These are phyloP conservation scores for Mycena epipterygia DNA, from an alignment of 768 basidiomycete species.

Conservation along the genomic window DNA sequence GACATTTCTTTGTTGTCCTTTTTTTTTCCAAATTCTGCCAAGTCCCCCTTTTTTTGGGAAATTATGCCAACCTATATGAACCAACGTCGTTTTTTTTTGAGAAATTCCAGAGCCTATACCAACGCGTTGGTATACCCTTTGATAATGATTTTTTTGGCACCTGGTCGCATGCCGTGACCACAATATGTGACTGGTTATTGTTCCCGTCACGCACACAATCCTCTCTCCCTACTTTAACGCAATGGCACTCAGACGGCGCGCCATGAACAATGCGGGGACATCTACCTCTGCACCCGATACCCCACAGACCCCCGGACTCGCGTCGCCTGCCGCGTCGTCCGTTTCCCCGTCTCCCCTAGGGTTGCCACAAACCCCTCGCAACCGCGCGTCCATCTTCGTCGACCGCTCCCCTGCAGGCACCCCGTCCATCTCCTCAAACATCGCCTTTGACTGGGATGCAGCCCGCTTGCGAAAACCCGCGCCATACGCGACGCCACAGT, in stretches of 20 bases:
- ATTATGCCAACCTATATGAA: too few species aligned
- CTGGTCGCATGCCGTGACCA: too few species aligned
- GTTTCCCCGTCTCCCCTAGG: conserved; percentile 57
- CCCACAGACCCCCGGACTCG: neutral
- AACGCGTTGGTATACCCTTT: too few species aligned
- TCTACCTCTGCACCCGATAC: conserved; percentile 28
- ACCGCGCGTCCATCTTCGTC: conserved; percentile 64
- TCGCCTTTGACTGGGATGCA: conserved; percentile 91
- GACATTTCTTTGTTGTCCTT: too few species aligned
- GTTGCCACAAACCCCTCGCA: conserved; percentile 58
- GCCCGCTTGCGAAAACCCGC: conserved; percentile 78
- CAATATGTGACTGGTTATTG: too few species aligned
- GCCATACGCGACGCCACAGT: conserved; percentile 76
- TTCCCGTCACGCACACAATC: too few species aligned
- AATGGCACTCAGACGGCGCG: conserved; percentile 31
- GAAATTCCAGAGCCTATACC: too few species aligned
- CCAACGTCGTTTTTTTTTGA: too few species aligned
- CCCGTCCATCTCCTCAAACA: conserved; percentile 81
- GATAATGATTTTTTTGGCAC: too few species aligned
- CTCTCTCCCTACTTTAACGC: neutral
- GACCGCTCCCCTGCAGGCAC: conserved; percentile 74
- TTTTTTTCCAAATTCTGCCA: too few species aligned
- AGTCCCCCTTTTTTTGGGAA: too few species aligned
- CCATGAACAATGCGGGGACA: conserved; percentile 25
- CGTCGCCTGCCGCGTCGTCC: conserved; percentile 26